Evolutionary conservation across 2,329 filamentous ascomycete species (phyloP), one percentile per base, ranked within the genome.

Genomic region (Cryphonectria parasitica): DNA sequence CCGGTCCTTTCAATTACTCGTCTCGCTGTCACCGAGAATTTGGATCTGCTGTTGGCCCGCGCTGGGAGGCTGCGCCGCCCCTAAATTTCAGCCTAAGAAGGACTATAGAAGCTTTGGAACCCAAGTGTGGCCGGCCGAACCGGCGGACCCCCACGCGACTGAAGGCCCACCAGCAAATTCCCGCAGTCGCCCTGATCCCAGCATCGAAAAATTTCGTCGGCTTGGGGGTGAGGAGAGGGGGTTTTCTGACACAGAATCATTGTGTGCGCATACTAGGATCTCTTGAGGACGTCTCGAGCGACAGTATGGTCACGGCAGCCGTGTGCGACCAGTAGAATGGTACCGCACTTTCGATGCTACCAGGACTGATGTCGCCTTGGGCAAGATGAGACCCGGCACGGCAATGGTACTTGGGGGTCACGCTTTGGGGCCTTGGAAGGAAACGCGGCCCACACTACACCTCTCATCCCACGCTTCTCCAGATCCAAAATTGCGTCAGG

Each of bases 401-500:
- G 25, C 52, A 56, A 7, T 56, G 52, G 13, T 61, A 31, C 58
- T 61, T 36, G 17, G 31, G 31, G 17, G 45, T 49, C 22, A 39
- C 58, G 11, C 58, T 8, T 64, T 41, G 61, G 56, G 63, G 39
- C 41, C 58, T 71, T 56, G 69, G 54, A 68, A 71, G 62, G 62
- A 43, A 69, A 66, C 60, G 65, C 49, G 65, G 61, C 68, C 71
- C 71, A 72, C 68, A 72, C 56, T 72, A 65, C 45, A 64, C 45
- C 43, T 41, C 39, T 54, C 68, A 72, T 72, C 71, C 71, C 71
- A 68, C 71, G 71, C 65, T 70, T 72, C 71, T 72, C 70, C 70
- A 72, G 71, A 70, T 69, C 65, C 61, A 70, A 68, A 56, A 72
- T 72, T 72, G 71, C 71, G 71, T 70, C 71, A 72, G 65, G 70